phyloP scores from a whole-genome alignment of 1,284 basidiomycete species.

The Volvariella surrecta region DNA sequence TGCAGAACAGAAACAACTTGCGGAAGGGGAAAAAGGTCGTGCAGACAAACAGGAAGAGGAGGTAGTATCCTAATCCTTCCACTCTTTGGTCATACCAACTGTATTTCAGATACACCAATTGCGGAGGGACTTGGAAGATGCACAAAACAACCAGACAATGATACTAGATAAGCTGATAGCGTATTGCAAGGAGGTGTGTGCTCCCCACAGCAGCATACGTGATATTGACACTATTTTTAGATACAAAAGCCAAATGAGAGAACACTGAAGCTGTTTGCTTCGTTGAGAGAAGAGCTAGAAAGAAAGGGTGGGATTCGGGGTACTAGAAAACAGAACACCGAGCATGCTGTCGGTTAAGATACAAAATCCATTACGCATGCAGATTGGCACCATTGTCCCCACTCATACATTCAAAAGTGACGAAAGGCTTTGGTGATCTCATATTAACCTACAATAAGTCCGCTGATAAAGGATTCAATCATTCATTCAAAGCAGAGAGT shows the following conservation, averaged over 20 bases:
- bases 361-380: constrained; percentile 2
- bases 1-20: constrained; percentile 74
- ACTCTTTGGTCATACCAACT: constrained; percentile 2
- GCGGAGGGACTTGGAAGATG: constrained; percentile 65
- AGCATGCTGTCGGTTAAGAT: constrained; percentile 38
- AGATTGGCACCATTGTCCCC: too few relatives aligned
- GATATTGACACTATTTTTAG: constrained; percentile 20
- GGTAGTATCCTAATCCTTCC: constrained; percentile 28
- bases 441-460: background rate
- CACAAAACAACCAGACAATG: constrained; percentile 63
- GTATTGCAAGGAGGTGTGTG: constrained; percentile 74
- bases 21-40: constrained; percentile 59
- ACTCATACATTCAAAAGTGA: background rate
- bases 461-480: background rate
- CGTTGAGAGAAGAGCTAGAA: constrained; percentile 73
- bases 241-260: constrained; percentile 64
- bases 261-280: constrained; percentile 68
- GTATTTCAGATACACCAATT: constrained; percentile 47
- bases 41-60: constrained; percentile 66
- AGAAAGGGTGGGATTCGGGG: constrained; percentile 38
- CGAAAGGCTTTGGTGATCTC: background rate
- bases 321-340: constrained; percentile 31
- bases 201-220: constrained; percentile 8
- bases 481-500: constrained; percentile 23
- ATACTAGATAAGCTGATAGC: constrained; percentile 72